These are phyloP conservation scores for Pinus taeda DNA, from an alignment of 75 land plant genomes.

Conservation along the genomic window DNA sequence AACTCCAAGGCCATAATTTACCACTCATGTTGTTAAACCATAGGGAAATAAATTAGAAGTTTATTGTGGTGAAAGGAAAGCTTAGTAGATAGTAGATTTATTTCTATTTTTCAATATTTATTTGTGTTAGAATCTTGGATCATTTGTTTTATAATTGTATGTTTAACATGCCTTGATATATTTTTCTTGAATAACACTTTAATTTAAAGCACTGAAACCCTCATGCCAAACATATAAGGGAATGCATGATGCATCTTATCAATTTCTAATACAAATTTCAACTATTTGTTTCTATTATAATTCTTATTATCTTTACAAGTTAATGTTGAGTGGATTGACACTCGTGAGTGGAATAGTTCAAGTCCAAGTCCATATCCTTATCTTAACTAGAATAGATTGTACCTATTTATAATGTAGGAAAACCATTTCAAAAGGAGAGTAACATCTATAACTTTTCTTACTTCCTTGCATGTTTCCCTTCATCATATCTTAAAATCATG, in stretches of 20 bases:
- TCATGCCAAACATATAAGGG: neutral
- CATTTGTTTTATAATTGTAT: neutral
- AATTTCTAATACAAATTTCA: neutral
- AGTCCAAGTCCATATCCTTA: constrained; percentile 20
- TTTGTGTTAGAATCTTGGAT: no score
- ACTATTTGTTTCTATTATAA: neutral
- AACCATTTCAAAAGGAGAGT: no score
- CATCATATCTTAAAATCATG: no score
- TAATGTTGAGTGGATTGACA: constrained; percentile 56
- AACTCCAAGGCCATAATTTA: no score
- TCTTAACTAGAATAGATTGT: neutral
- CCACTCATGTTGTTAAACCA: no score
- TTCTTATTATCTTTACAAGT: constrained; percentile 25
- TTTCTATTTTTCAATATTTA: no score
- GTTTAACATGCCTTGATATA: neutral
- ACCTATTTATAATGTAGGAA: neutral
- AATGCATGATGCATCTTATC: neutral
- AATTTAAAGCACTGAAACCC: neutral
- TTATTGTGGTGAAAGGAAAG: no score
- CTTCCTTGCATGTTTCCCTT: no score
- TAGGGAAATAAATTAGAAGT: no score
- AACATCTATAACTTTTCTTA: no score
- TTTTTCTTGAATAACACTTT: neutral
- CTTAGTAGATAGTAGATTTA: no score
- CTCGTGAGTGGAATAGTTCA: constrained; percentile 38